These are phyloP conservation scores for Lactarius vividus DNA, from an alignment of 768 basidiomycete genomes.

Conservation along the genomic window DNA sequence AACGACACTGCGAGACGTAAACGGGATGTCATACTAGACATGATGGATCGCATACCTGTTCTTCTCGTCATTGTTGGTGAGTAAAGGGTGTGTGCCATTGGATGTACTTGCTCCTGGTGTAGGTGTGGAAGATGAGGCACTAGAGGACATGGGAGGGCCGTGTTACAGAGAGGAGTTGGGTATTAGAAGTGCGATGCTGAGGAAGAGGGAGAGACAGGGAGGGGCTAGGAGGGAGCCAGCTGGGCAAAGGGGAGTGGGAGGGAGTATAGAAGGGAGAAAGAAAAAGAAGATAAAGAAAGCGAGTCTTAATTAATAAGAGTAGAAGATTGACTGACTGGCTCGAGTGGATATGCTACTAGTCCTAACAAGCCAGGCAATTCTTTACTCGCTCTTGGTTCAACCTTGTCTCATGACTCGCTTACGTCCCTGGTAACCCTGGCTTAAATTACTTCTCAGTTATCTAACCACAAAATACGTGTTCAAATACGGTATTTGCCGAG, in stretches of 20 bases:
- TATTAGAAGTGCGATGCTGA: slow-evolving; percentile 12
- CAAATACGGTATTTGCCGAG: slow-evolving; percentile 20
- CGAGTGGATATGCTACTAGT: not conserved
- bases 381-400: slow-evolving; percentile 8
- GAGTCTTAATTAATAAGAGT: slow-evolving; percentile 1
- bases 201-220: slow-evolving; percentile 7
- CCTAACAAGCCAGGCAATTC: not conserved
- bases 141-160: slow-evolving; percentile 22
- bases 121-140: slow-evolving; percentile 47
- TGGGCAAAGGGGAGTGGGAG: not conserved
- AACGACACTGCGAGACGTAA: slow-evolving; percentile 62
- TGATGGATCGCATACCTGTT: slow-evolving; percentile 50
- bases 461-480: not conserved
- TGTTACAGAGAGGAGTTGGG: slow-evolving; percentile 27
- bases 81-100: slow-evolving; percentile 51
- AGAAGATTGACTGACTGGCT: not conserved
- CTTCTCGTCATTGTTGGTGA: slow-evolving; percentile 70
- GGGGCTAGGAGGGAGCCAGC: slow-evolving; percentile 8
- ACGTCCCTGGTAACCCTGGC: not conserved
- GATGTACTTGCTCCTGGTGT: slow-evolving; percentile 43
- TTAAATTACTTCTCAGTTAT: not conserved
- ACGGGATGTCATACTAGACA: not conserved
- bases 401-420: slow-evolving; percentile 2
- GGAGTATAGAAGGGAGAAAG: slow-evolving; percentile 12
- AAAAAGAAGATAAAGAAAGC: slow-evolving; percentile 15